Percentiles rank a stretch among this genome's conserved stretches.
Evolutionary conservation across 2,329 filamentous ascomycete species (phyloP).

Genomic region (Talaromyces sp.): DNA sequence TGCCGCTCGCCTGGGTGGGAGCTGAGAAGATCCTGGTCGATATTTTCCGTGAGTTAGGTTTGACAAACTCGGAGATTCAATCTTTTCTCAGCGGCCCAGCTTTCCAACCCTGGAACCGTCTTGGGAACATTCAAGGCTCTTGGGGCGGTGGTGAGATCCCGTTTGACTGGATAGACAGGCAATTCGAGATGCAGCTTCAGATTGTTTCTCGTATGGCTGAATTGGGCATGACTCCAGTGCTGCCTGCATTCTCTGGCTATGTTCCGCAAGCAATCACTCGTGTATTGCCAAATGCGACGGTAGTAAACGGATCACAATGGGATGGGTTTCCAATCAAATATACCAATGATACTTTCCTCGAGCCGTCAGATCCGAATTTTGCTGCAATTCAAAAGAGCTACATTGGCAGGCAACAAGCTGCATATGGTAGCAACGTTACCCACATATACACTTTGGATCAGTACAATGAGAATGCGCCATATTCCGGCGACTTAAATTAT

Average conservation of each 20-base stretch:
- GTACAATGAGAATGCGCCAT: neutral
- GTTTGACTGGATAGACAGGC: neutral
- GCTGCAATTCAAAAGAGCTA: constrained; percentile 47
- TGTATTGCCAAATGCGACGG: constrained; percentile 41
- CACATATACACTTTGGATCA: neutral
- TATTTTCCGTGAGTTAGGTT: constrained; percentile 40
- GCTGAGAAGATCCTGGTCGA: constrained; percentile 51
- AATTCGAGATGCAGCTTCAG: neutral
- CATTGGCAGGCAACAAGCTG: constrained; percentile 59
- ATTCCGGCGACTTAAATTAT: neutral
- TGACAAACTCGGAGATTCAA: neutral
- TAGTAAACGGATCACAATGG: neutral
- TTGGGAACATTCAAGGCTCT: neutral
- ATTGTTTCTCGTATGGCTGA: constrained; percentile 49
- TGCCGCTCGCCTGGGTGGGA: constrained; percentile 53
- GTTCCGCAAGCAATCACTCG: constrained; percentile 43
- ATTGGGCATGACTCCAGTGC: constrained; percentile 52
- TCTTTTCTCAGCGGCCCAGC: neutral
- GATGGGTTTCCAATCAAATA: neutral
- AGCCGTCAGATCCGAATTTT: neutral
- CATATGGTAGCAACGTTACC: constrained; percentile 37
- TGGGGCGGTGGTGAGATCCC: neutral
- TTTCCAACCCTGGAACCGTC: neutral
- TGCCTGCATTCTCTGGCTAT: constrained; percentile 52
- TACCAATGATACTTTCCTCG: neutral